Conservation (phyloP, 2,329 filamentous ascomycete genomes). For the Penicillium sp. region DNA sequence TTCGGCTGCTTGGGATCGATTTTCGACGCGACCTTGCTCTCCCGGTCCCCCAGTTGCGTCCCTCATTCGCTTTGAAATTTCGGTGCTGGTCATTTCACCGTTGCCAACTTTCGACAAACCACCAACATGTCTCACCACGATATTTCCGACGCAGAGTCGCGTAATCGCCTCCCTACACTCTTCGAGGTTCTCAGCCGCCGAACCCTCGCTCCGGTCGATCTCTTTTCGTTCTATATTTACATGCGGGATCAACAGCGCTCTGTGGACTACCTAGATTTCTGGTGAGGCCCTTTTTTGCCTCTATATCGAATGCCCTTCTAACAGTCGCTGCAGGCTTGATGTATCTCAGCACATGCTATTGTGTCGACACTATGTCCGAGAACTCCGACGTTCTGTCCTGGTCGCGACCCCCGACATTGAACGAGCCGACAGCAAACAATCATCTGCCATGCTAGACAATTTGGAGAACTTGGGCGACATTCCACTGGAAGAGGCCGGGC, state of each 20-base stretch:
- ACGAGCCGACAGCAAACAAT: conserved; percentile 76
- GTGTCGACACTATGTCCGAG: conserved; percentile 92
- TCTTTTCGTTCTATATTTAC: conserved; percentile 99
- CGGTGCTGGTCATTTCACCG: conserved; percentile 18
- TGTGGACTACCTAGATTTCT: conserved; percentile 97
- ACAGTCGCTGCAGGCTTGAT: conserved; percentile 72
- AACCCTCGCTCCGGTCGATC: conserved; percentile 91
- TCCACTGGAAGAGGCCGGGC: conserved; percentile 50
- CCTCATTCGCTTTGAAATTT: conserved; percentile 15
- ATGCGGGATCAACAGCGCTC: conserved; percentile 98
- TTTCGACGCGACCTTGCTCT: conserved; percentile 13
- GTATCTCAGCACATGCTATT: conserved; percentile 98
- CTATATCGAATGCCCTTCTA: background rate
- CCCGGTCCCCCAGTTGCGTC: conserved; percentile 23
- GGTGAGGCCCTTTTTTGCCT: conserved; percentile 59
- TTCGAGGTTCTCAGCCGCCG: conserved; percentile 94
- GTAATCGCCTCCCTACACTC: conserved; percentile 88
- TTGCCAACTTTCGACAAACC: background rate
- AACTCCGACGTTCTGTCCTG: conserved; percentile 88
- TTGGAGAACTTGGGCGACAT: conserved; percentile 69
- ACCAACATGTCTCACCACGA: conserved; percentile 33
- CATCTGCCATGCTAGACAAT: conserved; percentile 74
- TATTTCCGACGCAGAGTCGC: conserved; percentile 48
- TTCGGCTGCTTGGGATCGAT: background rate
- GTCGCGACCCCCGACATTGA: conserved; percentile 90